Conservation (phyloP, 2,329 filamentous ascomycete species). For the Epichloe scottii region DNA sequence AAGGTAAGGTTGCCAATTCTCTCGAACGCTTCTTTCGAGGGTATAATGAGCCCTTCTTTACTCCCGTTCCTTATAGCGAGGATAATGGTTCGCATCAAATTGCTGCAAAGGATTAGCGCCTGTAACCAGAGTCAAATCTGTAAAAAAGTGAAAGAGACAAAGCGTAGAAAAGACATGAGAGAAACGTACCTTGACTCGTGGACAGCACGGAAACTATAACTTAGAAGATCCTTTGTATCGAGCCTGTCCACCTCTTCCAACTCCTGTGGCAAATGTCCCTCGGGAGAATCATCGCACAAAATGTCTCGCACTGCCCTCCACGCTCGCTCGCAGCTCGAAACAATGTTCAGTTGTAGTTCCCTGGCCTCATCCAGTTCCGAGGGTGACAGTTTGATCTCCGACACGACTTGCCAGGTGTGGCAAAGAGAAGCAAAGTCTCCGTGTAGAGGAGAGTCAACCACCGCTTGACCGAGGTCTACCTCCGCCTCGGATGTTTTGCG, state of each 20-base stretch:
- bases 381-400: constrained; percentile 26
- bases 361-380: constrained; percentile 23
- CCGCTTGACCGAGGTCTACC: constrained; percentile 51
- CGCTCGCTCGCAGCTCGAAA: constrained; percentile 50
- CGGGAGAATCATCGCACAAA: constrained; percentile 87
- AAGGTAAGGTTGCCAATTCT: constrained; percentile 65
- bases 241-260: constrained; percentile 58
- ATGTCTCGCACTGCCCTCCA: constrained; percentile 67
- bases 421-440: constrained; percentile 55
- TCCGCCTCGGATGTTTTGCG: constrained; percentile 51
- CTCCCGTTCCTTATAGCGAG: constrained; percentile 38
- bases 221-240: constrained; percentile 78
- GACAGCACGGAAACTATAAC: constrained; percentile 89
- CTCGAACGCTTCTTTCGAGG: constrained; percentile 43
- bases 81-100: constrained; percentile 54
- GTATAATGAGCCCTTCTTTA: constrained; percentile 30
- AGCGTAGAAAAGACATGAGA: neutral
- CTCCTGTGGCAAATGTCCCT: constrained; percentile 72
- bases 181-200: constrained; percentile 70
- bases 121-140: neutral
- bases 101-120: constrained; percentile 33
- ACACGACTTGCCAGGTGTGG: constrained; percentile 41
- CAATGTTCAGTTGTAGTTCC: constrained; percentile 40
- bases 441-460: constrained; percentile 54
- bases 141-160: too few relatives aligned